These are phyloP conservation scores for Sequoiadendron giganteum DNA, from an alignment of 75 land plant genomes.

Conservation along the genomic window DNA sequence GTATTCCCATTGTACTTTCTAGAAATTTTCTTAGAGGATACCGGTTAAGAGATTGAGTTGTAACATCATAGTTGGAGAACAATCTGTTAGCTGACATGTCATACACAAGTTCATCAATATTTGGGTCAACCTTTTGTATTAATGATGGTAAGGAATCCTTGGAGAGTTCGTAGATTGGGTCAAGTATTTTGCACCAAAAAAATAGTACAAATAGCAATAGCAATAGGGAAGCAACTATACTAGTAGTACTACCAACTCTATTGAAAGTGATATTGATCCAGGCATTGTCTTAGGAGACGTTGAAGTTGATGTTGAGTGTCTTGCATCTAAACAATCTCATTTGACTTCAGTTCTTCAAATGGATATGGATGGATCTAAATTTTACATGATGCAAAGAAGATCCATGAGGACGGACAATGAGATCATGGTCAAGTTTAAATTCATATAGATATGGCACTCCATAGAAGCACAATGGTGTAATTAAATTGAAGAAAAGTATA, in stretches of 20 bases:
- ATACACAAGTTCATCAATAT: too few species aligned
- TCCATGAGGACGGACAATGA: too few species aligned
- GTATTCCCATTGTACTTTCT: too few species aligned
- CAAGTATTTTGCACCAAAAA: conserved; percentile 12
- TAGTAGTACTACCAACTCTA: conserved; percentile 63
- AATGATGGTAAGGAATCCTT: conserved; percentile 9
- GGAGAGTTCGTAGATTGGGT: conserved; percentile 27
- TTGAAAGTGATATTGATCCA: conserved; percentile 62
- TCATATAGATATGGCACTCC: too few species aligned
- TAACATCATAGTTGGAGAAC: too few species aligned
- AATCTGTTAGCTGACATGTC: too few species aligned
- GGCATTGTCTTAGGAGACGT: conserved; percentile 47
- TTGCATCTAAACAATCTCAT: conserved; percentile 60
- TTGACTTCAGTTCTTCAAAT: conserved; percentile 46
- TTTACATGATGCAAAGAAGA: too few species aligned
- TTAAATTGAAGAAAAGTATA: too few species aligned
- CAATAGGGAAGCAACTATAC: conserved; percentile 71
- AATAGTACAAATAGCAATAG: conserved; percentile 43
- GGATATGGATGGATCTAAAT: conserved; percentile 28
- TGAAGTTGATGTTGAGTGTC: conserved; percentile 92
- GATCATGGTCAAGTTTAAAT: too few species aligned
- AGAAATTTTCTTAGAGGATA: too few species aligned
- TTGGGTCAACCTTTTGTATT: background rate
- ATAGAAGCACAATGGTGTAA: too few species aligned
- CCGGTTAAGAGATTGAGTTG: too few species aligned